These are phyloP conservation scores for Ophiocordyceps sinensis DNA, from an alignment of 2,329 filamentous ascomycete species.

Conservation along the genomic window DNA sequence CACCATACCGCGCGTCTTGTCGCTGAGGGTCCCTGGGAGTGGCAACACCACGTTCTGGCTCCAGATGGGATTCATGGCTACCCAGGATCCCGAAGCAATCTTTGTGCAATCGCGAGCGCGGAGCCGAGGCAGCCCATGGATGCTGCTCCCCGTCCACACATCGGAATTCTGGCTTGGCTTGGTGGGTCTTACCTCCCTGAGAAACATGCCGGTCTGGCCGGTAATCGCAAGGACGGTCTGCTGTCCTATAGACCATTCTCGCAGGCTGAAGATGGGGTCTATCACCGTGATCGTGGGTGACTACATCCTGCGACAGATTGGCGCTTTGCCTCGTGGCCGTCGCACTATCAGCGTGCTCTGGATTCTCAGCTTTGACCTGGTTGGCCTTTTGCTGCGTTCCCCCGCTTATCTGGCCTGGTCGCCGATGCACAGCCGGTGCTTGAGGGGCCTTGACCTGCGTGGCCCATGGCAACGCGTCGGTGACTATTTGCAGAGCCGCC, in stretches of 20 bases:
- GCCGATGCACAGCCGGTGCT: not conserved
- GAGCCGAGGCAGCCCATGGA: not conserved
- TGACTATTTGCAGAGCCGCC: slow-evolving; percentile 19
- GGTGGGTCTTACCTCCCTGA: not conserved
- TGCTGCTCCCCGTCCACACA: not conserved
- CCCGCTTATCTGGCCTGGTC: too few relatives aligned
- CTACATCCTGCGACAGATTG: not conserved
- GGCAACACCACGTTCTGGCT: too few relatives aligned
- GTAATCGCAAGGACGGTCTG: slow-evolving; percentile 1
- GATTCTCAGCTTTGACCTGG: too few relatives aligned
- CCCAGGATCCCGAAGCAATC: too few relatives aligned
- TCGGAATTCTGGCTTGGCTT: not conserved
- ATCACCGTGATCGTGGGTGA: not conserved
- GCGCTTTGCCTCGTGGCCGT: not conserved
- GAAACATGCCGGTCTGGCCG: not conserved
- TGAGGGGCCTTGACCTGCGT: not conserved
- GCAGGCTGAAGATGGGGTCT: slow-evolving; percentile 12
- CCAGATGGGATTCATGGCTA: too few relatives aligned
- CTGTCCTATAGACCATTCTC: slow-evolving; percentile 16
- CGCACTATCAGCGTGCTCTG: too few relatives aligned
- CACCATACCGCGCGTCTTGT: too few relatives aligned
- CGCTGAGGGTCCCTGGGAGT: too few relatives aligned
- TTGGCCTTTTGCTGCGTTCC: too few relatives aligned
- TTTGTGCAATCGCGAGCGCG: too few relatives aligned
- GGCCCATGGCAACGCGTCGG: slow-evolving; percentile 22